phyloP scores from a whole-genome alignment of 768 basidiomycete species.

The Neoboletus brunneissimus region DNA sequence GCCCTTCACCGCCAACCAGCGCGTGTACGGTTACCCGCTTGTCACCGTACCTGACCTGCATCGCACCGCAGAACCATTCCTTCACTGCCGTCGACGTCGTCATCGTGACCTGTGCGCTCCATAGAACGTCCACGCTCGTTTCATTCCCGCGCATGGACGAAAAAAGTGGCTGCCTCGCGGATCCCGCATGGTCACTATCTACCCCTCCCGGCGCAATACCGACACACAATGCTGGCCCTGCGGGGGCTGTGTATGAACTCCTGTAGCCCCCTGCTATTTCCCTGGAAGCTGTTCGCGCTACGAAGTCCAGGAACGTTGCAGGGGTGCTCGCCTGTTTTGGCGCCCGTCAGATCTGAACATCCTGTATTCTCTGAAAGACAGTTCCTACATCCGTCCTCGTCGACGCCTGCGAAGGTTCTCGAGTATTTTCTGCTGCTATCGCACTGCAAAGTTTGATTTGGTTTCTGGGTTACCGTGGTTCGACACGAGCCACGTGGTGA shows the following conservation, averaged over 20 bases:
- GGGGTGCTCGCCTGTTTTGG: background rate
- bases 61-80: conserved; percentile 13
- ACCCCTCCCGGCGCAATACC: conserved; percentile 12
- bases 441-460: conserved; percentile 2
- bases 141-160: conserved; percentile 30
- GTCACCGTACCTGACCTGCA: conserved; percentile 20
- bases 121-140: conserved; percentile 17
- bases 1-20: conserved; percentile 3
- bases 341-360: background rate
- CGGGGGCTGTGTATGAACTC: conserved; percentile 15
- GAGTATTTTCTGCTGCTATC: background rate
- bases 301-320: background rate
- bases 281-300: conserved; percentile 17
- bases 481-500: conserved; percentile 2
- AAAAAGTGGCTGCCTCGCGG: conserved; percentile 26
- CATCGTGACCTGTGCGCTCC: conserved; percentile 21
- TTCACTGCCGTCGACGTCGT: conserved; percentile 17
- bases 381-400: background rate
- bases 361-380: background rate
- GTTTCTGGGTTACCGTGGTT: background rate
- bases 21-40: conserved; percentile 12
- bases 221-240: conserved; percentile 11
- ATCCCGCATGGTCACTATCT: conserved; percentile 27
- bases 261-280: conserved; percentile 2
- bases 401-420: background rate